Evolutionary conservation across 108 stramenopile genomes (phyloP).

Genomic region (Ochromonas danica): DNA sequence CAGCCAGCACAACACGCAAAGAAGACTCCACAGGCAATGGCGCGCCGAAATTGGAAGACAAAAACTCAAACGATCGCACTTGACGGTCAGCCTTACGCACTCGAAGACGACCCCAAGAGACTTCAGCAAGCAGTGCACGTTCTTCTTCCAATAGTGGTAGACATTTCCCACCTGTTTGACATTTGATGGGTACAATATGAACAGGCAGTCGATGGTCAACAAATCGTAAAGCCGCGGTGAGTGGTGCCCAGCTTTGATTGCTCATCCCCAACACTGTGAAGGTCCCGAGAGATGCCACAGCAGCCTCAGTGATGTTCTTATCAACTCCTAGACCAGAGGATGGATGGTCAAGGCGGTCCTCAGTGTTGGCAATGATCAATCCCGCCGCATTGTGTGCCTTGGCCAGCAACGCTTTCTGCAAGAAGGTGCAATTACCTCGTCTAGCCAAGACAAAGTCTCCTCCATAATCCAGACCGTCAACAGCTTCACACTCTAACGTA

Average conservation of each 20-base stretch:
- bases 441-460: neutral
- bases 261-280: neutral
- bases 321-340: constrained; percentile 26
- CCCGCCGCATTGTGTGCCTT: neutral
- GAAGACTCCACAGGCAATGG: neutral
- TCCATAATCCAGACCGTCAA: neutral
- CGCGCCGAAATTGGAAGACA: constrained; percentile 26
- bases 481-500: neutral
- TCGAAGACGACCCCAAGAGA: constrained; percentile 15
- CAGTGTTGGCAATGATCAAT: constrained; percentile 19
- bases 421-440: constrained; percentile 34
- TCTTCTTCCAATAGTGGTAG: neutral
- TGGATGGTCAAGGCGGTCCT: neutral
- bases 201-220: neutral
- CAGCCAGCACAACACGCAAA: neutral
- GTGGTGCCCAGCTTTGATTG: neutral
- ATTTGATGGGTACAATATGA: constrained; percentile 29
- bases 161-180: constrained; percentile 4
- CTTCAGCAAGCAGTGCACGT: neutral
- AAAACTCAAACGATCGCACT: constrained; percentile 6
- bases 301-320: neutral
- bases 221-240: neutral
- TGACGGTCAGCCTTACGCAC: neutral
- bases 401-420: neutral
- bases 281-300: neutral